Conservation (phyloP, 1,284 basidiomycete genomes). For the Cutaneotrichosporon sp. region DNA sequence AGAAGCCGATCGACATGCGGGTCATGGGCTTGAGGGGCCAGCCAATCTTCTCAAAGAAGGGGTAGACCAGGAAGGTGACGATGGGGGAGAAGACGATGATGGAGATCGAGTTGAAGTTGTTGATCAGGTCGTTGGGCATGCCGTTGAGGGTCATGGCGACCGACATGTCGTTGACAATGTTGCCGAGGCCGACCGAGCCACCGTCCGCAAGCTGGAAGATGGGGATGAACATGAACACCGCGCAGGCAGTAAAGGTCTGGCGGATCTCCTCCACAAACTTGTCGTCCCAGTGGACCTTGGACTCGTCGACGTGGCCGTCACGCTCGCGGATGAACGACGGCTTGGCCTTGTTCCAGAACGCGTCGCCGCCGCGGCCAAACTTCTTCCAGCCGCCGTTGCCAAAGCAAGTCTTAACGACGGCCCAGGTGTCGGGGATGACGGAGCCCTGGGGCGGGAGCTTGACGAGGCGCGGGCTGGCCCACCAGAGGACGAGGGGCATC, state of each 20-base stretch:
- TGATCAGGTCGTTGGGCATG: constrained; percentile 57
- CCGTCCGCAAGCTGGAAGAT: constrained; percentile 56
- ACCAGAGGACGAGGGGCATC: constrained; percentile 8
- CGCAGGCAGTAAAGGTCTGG: constrained; percentile 55
- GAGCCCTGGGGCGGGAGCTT: constrained; percentile 57
- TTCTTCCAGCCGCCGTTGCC: constrained; percentile 25
- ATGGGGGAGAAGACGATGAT: constrained; percentile 56
- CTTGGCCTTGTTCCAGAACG: constrained; percentile 56
- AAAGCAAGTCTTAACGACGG: constrained; percentile 38
- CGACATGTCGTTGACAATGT: constrained; percentile 53
- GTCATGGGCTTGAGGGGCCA: constrained; percentile 45
- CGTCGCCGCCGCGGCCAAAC: constrained; percentile 37
- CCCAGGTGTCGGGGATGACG: constrained; percentile 55
- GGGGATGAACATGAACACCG: constrained; percentile 56
- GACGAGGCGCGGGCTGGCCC: constrained; percentile 28
- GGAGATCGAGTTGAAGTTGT: constrained; percentile 56
- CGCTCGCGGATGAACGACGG: constrained; percentile 47
- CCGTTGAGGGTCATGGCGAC: constrained; percentile 54
- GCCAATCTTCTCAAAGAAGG: constrained; percentile 51
- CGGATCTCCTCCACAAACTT: constrained; percentile 57
- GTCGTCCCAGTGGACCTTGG: constrained; percentile 56
- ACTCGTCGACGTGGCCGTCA: constrained; percentile 44
- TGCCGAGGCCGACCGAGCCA: constrained; percentile 21
- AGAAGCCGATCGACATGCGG: constrained; percentile 44
- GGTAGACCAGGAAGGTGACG: constrained; percentile 56